These are phyloP conservation scores for Brettanomyces nanus DNA, from an alignment of 805 yeast species.

Conservation along the genomic window DNA sequence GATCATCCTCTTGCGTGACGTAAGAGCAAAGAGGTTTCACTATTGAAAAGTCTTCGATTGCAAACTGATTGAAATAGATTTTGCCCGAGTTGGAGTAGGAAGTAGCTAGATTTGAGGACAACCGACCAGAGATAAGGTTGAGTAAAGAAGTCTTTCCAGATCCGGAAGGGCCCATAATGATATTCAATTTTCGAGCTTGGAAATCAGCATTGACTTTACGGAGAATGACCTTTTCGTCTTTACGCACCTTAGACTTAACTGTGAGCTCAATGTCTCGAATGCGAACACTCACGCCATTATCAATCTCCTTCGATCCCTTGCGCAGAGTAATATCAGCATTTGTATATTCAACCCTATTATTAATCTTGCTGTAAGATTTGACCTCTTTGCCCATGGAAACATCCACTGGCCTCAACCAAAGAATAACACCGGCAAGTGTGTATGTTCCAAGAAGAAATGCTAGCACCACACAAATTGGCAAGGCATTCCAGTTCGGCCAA, in stretches of 20 bases:
- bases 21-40: constrained; percentile 51
- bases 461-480: constrained; percentile 53
- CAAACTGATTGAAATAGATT: constrained; percentile 33
- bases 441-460: constrained; percentile 54
- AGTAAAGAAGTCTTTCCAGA: constrained; percentile 67
- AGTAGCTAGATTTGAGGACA: constrained; percentile 27
- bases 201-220: constrained; percentile 43
- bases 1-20: constrained; percentile 76
- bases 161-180: constrained; percentile 78
- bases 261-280: constrained; percentile 16
- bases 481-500: constrained; percentile 52
- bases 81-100: constrained; percentile 31
- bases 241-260: constrained; percentile 16
- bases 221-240: constrained; percentile 27
- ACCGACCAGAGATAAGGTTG: constrained; percentile 54
- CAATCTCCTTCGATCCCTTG: constrained; percentile 1
- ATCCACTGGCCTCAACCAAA: constrained; percentile 43
- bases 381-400: constrained; percentile 38
- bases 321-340: background rate
- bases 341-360: background rate
- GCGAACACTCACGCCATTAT: constrained; percentile 9
- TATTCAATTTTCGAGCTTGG: constrained; percentile 50
- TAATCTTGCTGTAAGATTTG: constrained; percentile 6
- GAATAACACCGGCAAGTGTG: constrained; percentile 36
- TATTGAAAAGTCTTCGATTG: constrained; percentile 19